Percentiles rank a stretch among this genome's conserved stretches.
Evolutionary conservation across 78 protist species (phyloP).

Genomic region (Tieghemostelium lacteum): DNA sequence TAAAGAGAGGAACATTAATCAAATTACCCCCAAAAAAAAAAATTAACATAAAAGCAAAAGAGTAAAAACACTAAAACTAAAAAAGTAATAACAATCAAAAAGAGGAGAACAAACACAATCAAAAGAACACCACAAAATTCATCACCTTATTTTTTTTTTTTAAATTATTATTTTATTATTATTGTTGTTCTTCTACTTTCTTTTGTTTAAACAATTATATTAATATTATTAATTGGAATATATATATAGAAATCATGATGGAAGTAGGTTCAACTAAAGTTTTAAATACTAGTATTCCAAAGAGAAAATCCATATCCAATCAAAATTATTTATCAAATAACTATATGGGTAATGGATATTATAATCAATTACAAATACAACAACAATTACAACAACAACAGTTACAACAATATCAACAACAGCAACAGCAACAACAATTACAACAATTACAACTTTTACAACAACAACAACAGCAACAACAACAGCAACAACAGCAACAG

Average conservation of each 20-base stretch:
- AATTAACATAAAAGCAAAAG: background rate
- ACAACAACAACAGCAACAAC: background rate
- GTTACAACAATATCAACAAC: conserved; percentile 7
- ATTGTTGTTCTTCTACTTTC: no score
- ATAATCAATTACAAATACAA: background rate
- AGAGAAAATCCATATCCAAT: no score
- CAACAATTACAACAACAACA: background rate
- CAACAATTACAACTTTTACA: background rate
- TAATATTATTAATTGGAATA: no score
- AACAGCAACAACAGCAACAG: background rate
- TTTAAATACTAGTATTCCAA: conserved; percentile 2
- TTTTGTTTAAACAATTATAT: no score
- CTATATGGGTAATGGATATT: background rate
- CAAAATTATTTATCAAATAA: background rate
- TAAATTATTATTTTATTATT: no score
- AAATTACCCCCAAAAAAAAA: no score
- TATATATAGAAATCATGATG: no score
- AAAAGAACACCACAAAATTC: no score
- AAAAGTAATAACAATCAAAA: background rate
- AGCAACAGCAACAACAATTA: background rate
- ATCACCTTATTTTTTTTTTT: no score
- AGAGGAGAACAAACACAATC: no score
- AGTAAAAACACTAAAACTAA: background rate
- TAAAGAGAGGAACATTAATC: no score
- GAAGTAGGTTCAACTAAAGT: conserved; percentile 26